Base-by-base conservation (phyloP, 176 grass and related monocot genomes). In the Oryza australiensis region DNA sequence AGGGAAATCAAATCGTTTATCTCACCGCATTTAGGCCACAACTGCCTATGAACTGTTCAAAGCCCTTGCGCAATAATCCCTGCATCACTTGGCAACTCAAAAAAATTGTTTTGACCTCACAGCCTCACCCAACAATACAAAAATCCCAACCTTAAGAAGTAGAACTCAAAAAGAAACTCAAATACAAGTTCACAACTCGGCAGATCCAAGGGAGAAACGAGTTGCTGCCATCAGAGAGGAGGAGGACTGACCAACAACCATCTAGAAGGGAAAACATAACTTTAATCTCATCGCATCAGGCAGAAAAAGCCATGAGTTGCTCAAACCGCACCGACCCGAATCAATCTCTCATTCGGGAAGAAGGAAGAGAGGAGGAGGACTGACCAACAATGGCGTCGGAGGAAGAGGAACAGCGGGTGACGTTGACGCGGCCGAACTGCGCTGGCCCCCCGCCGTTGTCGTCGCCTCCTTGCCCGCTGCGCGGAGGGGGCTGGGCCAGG, bases 11-110 rank as follows among this genome's bases (percentile, higher is more conserved):
- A 63, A 38, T 78, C 22, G 28, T 82, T 78, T 49, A 73, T 90
- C 69, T 90, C 84, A 83, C 79, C 1, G 84, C 84, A 73, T 82
- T 26, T 30, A 43, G 79, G 78, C 46, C 26, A 73, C 26, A 72
- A 43, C 16, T 67, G 67, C 72, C 83, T 42, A 73, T 5, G 37
- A 48, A 77, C 41, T 86, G 79, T 79, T 90, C 88, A 83, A 83
- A 86, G 79, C 88, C 88, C 83, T 90, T 90, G 88, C 83, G 79
- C 88, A 90, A 90, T 90, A 74, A 86, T 77, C 88, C 79, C 68
- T 79, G 5, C 84, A 86, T 90, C 79, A 86, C 68, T 42, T 90
- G 83, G 62, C 79, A 81, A 69, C 18, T 6, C 4, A 51, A 35
- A 26, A n/a, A 26, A 51, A 23, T 59, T 76, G 13, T 51, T n/a